Conservation (phyloP, 345 rosid genomes). For the Rhizophora apiculata region DNA sequence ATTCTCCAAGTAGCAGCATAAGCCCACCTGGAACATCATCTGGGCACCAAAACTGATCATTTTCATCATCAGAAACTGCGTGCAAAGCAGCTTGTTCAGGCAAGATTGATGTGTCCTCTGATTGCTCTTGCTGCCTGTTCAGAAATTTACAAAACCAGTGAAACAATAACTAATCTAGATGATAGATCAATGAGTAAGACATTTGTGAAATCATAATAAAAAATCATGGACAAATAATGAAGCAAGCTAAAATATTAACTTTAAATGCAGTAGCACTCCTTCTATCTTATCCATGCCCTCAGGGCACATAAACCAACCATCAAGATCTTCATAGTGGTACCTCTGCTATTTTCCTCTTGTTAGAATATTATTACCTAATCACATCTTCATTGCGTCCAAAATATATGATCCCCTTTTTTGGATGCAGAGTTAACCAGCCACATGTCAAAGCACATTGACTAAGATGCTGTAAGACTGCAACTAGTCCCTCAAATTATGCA, state of each 20-base stretch:
- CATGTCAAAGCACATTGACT: too few species aligned
- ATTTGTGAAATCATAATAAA: background rate
- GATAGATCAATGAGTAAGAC: too few species aligned
- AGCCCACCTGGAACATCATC: constrained; percentile 75
- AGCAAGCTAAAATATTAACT: background rate
- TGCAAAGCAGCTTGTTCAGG: constrained; percentile 37
- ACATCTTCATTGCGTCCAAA: too few species aligned
- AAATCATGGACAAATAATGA: background rate
- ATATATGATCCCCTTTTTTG: too few species aligned
- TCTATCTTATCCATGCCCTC: too few species aligned
- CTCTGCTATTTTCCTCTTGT: too few species aligned
- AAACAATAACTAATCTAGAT: background rate
- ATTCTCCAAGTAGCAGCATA: background rate
- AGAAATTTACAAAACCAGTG: background rate
- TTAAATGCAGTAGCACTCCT: background rate
- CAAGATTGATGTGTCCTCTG: constrained; percentile 39
- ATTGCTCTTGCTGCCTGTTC: constrained; percentile 63
- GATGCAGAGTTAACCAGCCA: too few species aligned
- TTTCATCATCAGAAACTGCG: constrained; percentile 50
- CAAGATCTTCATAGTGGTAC: too few species aligned
- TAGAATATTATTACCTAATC: too few species aligned
- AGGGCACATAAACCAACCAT: too few species aligned
- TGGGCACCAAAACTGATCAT: constrained; percentile 68
- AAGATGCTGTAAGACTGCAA: too few species aligned
- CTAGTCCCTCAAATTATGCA: too few species aligned